Base-by-base conservation (phyloP, 768 basidiomycete species). In the Suillus fuscotomentosus region DNA sequence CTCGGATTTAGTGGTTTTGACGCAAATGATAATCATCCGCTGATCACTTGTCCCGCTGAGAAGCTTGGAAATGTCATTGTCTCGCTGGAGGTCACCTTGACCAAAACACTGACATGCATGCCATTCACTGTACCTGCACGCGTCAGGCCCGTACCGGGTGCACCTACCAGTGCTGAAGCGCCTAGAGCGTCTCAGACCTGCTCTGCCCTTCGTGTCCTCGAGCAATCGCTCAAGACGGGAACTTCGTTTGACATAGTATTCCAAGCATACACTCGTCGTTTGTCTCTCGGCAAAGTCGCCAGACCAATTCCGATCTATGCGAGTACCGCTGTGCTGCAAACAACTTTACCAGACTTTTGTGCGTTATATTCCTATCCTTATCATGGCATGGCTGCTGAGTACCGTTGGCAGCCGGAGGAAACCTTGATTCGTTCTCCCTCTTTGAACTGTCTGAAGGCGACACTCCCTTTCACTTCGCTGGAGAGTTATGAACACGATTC, bases 211-310 rank as follows among this genome's bases (percentile, higher is more conserved):
- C 41, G 41, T 31, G 36, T 42, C 31, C 61, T 65, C 41, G 61
- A 62, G 20, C 22, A 45, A n/a, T 63, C 64, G 11, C 60, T 65
- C n/a, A 53, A 24, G 34, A 63, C 34, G 4, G 64, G 64, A 15
- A 51, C 54, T 42, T 65, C 48, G 22, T 65, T 65, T 36, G 51
- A 65, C 50, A 38, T 51, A 15, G 54, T 54, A 54, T 65, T 63
- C n/a, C 50, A 54, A 24, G 31, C 17, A n/a, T 63, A 53, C n/a
- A 43, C 48, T 34, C 43, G 47, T 39, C 61, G 48, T 3, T 7
- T 34, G 51, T 24, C 45, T 5, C 41, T 20, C 13, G 50, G 64
- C 10, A 65, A 45, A 4, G 31, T 54, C 3, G 2, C 24, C 10
- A 53, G 22, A 9, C 61, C 61, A 22, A 50, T 42, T 24, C 47